phyloP scores from a whole-genome alignment of 208 protist genomes.

The Ichthyophonus hoferi region DNA sequence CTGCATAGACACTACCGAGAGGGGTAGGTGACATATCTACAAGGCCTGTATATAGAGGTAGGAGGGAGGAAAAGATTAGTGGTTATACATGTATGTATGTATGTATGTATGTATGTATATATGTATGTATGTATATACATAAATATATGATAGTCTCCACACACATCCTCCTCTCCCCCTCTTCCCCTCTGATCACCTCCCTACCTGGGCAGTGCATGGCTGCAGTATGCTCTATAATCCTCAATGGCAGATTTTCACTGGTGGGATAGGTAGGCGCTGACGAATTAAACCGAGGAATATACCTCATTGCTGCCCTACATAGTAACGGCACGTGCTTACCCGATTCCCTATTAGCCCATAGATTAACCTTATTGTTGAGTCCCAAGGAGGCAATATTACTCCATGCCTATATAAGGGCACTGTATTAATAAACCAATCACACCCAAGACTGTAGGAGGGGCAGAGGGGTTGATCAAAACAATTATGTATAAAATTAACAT shows the following conservation, averaged over 20 bases:
- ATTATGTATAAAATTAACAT: too few species aligned
- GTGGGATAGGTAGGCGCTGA: background rate
- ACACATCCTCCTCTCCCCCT: background rate
- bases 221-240: background rate
- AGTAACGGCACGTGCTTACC: background rate
- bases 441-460: background rate
- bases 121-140: background rate
- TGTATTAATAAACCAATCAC: background rate
- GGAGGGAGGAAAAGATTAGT: background rate
- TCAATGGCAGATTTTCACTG: background rate
- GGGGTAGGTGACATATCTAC: background rate
- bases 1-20: background rate
- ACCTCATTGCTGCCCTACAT: background rate
- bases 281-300: background rate
- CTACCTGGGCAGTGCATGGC: background rate
- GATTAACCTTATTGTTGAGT: background rate
- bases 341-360: background rate
- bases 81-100: background rate
- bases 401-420: background rate
- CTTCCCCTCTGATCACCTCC: background rate
- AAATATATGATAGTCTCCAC: background rate
- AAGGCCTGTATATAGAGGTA: background rate
- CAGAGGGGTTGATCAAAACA: too few species aligned
- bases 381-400: background rate
- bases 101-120: background rate